A percentile compares a stretch with the other conserved stretches of the same genome.
These are phyloP conservation scores for Scleromitrula shiraiana DNA, from an alignment of 2,329 filamentous ascomycete species.

Conservation along the genomic window DNA sequence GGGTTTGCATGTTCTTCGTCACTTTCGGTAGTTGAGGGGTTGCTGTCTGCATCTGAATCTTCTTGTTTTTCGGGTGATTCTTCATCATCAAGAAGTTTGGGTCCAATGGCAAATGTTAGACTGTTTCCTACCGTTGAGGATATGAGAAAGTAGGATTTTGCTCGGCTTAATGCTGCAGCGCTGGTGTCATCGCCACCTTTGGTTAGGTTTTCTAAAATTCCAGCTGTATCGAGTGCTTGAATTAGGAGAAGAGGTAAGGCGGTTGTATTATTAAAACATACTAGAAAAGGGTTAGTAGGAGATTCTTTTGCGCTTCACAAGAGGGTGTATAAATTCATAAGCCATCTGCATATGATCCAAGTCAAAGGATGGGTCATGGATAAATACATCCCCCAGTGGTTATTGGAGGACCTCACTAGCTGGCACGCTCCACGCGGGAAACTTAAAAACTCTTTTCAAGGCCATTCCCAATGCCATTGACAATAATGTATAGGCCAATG, in stretches of 20 bases:
- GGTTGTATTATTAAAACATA: slow-evolving; percentile 39
- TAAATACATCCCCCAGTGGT: too few species aligned
- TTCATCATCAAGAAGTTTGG: slow-evolving; percentile 44
- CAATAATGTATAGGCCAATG: slow-evolving; percentile 33
- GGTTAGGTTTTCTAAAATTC: slow-evolving; percentile 44
- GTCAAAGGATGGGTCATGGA: too few species aligned
- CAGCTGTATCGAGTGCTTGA: slow-evolving; percentile 34
- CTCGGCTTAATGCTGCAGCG: slow-evolving; percentile 44
- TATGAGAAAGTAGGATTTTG: slow-evolving; percentile 58
- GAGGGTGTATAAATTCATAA: too few species aligned
- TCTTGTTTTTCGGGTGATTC: slow-evolving; percentile 30
- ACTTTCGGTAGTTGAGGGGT: slow-evolving; percentile 7
- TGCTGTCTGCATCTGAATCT: slow-evolving; percentile 8
- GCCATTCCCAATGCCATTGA: slow-evolving; percentile 36
- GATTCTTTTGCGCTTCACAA: too few species aligned
- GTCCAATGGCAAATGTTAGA: slow-evolving; percentile 56
- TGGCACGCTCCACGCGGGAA: slow-evolving; percentile 39
- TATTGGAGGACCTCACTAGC: slow-evolving; percentile 32
- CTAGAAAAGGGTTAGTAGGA: neutral
- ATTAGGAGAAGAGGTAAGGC: slow-evolving; percentile 39
- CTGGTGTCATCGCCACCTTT: slow-evolving; percentile 34
- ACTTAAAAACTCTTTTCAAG: slow-evolving; percentile 31
- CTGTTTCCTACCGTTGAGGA: slow-evolving; percentile 56
- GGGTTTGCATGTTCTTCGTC: slow-evolving; percentile 24
- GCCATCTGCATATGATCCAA: too few species aligned